Base-by-base conservation (phyloP, 139 green algal species). In the Pleodorina starrii region DNA sequence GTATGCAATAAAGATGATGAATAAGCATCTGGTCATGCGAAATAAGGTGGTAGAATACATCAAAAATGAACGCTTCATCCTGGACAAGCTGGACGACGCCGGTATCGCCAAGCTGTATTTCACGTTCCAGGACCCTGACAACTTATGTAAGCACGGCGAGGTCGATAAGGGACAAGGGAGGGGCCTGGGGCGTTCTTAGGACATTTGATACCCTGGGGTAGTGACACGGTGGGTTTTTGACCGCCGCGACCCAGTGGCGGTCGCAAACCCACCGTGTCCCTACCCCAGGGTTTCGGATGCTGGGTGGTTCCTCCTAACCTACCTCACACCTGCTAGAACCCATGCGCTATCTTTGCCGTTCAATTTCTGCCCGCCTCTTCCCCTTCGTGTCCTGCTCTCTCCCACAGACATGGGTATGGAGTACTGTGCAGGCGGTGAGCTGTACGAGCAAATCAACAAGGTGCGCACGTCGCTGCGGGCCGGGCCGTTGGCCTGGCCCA, bases 361-460 rank as follows among this genome's bases (percentile, higher is more conserved):
- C n/a, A n/a, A n/a, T n/a, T n/a, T n/a, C 7, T 66, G 54, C 54
- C 54, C 29, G 54, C 29, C 21, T 25, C 54, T 66, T 2, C 54
- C 54, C 54, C 54, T 21, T 21, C 54, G 54, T 66, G 54, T 21
- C 54, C 54, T 66, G 54, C 29, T 66, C 21, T n/a, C n/a, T n/a
- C n/a, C 14, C 17, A 21, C 36, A 94, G 91, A 96, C 85, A 92
- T 97, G 79, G 94, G 92, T 10, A 92, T 96, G 73, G 95, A 97
- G 90, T 92, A 93, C 78, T 94, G 92, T 75, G 80, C 94, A 11
- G 92, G 92, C 10, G 95, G 95, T 0, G 95, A 97, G 84, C 90
- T 97, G 73, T 96, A 95, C 66, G 92, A 94, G 60, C 94, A 96
- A 79, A 93, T 97, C 5, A 84, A 88, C 10, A 87, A 77, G 86